phyloP scores from a whole-genome alignment of 305 asterid species.

The Euphrasia arctica region DNA sequence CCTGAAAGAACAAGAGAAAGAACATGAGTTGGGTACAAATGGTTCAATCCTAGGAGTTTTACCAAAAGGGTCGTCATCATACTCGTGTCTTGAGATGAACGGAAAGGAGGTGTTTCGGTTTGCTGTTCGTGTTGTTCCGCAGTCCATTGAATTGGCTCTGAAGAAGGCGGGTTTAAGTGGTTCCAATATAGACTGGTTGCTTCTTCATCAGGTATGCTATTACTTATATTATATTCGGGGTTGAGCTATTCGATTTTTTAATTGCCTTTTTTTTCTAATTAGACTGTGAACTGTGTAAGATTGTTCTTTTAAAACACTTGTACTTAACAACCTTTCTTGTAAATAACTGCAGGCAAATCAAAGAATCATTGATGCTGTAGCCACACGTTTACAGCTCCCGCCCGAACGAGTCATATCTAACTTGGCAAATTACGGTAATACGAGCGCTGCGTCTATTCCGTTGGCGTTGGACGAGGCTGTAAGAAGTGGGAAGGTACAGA shows the following conservation, averaged over 20 bases:
- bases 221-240: neutral
- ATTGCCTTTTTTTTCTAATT: neutral
- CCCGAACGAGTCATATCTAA: conserved; percentile 80
- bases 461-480: conserved; percentile 95
- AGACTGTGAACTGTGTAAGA: neutral
- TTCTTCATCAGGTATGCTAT: conserved; percentile 72
- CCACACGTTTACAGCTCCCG: conserved; percentile 66
- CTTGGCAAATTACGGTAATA: conserved; percentile 80
- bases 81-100: conserved; percentile 75
- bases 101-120: conserved; percentile 86
- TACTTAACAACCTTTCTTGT: neutral
- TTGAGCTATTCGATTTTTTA: neutral
- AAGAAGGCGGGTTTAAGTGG: conserved; percentile 59
- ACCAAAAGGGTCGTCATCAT: conserved; percentile 53
- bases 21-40: conserved; percentile 44
- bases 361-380: conserved; percentile 88
- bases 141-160: conserved; percentile 66
- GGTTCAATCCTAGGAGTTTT: conserved; percentile 57
- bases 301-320: neutral
- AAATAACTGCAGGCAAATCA: conserved; percentile 68
- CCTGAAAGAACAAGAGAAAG: conserved; percentile 42
- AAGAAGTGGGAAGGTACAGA: conserved; percentile 69
- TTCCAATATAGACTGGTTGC: conserved; percentile 69
- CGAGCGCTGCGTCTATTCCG: conserved; percentile 94
- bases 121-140: conserved; percentile 74